Evolutionary conservation across 768 basidiomycete genomes (phyloP).

Genomic region (Multifurca ochricompacta): DNA sequence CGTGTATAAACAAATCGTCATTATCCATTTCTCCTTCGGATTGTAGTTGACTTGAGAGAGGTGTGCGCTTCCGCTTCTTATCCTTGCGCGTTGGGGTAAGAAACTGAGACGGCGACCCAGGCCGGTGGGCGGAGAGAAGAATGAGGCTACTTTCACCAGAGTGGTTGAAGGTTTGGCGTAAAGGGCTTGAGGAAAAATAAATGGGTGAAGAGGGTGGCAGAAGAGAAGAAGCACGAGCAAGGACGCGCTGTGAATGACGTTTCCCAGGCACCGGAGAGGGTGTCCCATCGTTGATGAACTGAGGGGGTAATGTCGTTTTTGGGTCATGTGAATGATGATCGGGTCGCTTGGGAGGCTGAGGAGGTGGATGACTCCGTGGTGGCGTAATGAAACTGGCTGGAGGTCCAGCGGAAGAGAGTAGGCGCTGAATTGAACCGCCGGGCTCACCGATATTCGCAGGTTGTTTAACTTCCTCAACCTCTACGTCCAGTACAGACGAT

Average conservation of each 20-base stretch:
- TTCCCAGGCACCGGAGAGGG: slow-evolving; percentile 11
- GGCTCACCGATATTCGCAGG: not conserved
- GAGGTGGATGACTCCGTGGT: slow-evolving; percentile 14
- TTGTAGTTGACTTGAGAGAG: not conserved
- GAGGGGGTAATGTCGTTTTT: slow-evolving; percentile 7
- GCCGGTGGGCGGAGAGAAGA: not conserved
- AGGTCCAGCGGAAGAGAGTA: not conserved
- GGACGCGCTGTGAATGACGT: slow-evolving; percentile 1
- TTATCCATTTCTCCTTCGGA: slow-evolving; percentile 11
- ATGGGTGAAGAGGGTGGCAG: slow-evolving; percentile 15
- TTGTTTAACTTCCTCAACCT: not conserved
- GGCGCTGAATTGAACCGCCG: not conserved
- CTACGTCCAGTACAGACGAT: not conserved
- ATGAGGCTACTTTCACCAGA: not conserved
- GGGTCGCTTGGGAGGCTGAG: slow-evolving; percentile 7
- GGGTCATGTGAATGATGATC: slow-evolving; percentile 14
- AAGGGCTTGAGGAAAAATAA: slow-evolving; percentile 9
- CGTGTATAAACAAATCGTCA: slow-evolving; percentile 18
- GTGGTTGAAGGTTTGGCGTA: not conserved
- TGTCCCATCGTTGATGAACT: slow-evolving; percentile 4
- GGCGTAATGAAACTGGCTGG: slow-evolving; percentile 10
- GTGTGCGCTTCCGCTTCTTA: slow-evolving; percentile 12
- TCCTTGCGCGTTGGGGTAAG: slow-evolving; percentile 14
- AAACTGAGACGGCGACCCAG: slow-evolving; percentile 13
- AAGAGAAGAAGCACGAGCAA: not conserved